These are phyloP conservation scores for Quercus robur DNA, from an alignment of 306 rosid genomes.

Conservation along the genomic window DNA sequence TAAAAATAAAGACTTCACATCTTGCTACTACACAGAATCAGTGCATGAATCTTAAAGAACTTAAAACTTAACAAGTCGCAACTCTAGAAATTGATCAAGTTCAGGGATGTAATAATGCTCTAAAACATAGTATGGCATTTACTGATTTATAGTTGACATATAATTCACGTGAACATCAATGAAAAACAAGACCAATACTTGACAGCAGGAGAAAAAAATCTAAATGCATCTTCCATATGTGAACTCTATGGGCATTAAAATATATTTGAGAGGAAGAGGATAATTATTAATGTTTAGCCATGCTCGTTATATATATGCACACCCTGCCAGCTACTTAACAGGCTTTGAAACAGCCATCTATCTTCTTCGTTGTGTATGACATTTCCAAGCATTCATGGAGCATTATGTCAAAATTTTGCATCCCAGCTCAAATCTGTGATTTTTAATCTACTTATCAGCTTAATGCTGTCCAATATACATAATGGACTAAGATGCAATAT, in stretches of 20 bases:
- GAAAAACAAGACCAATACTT: not conserved
- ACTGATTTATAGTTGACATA: not conserved
- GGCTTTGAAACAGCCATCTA: not conserved
- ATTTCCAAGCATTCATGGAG: not conserved
- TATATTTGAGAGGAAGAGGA: not conserved
- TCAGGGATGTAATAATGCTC: not conserved
- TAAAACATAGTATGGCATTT: not conserved
- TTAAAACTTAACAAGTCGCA: no score
- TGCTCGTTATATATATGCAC: not conserved
- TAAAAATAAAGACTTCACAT: no score
- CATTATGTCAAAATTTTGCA: not conserved
- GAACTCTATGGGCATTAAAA: constrained; percentile 4
- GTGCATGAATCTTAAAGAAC: no score
- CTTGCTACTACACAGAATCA: no score
- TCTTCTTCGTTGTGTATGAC: not conserved
- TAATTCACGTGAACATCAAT: not conserved
- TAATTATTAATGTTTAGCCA: not conserved
- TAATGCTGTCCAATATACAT: not conserved
- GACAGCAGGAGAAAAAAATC: not conserved
- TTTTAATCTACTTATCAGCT: not conserved
- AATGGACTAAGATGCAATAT: not conserved
- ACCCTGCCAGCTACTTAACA: not conserved
- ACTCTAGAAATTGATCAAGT: no score
- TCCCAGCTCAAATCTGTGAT: not conserved
- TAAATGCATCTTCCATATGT: not conserved